Percentiles rank a stretch among this genome's conserved stretches.
phyloP scores from a whole-genome alignment of 306 rosid genomes.

The Ochetophila trinervis region DNA sequence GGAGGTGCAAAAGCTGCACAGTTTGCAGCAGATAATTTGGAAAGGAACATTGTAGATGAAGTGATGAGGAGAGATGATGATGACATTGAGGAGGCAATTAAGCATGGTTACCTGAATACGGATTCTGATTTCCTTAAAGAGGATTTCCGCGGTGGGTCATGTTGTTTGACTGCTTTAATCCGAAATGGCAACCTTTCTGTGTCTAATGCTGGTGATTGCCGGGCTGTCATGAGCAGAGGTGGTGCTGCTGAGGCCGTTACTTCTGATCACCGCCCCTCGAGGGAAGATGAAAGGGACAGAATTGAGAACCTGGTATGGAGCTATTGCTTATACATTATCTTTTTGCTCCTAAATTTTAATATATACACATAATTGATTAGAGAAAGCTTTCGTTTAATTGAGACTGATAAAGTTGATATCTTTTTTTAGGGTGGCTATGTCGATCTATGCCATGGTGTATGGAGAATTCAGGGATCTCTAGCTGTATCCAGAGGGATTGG shows the following conservation, averaged over 20 bases:
- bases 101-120: conserved; percentile 72
- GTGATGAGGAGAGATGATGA: conserved; percentile 40
- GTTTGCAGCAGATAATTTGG: conserved; percentile 71
- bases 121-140: conserved; percentile 76
- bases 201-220: conserved; percentile 92
- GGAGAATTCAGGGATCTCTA: conserved; percentile 90
- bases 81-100: conserved; percentile 64
- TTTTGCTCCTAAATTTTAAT: not conserved
- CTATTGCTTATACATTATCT: not conserved
- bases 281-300: conserved; percentile 75
- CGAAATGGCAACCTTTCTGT: conserved; percentile 66
- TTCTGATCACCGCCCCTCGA: conserved; percentile 82
- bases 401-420: conserved; percentile 25
- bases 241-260: conserved; percentile 84
- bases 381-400: conserved; percentile 2
- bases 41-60: conserved; percentile 63
- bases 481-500: conserved; percentile 93
- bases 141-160: conserved; percentile 73
- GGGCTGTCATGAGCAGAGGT: conserved; percentile 79
- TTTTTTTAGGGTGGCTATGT: conserved; percentile 85
- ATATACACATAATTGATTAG: not conserved
- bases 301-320: conserved; percentile 65
- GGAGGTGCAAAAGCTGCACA: conserved; percentile 91
- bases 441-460: conserved; percentile 74
- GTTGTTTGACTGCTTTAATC: conserved; percentile 83